Evolutionary conservation across 345 rosid genomes (phyloP), one percentile per base, ranked within the genome.

Genomic region (Xanthoceras sorbifolium): DNA sequence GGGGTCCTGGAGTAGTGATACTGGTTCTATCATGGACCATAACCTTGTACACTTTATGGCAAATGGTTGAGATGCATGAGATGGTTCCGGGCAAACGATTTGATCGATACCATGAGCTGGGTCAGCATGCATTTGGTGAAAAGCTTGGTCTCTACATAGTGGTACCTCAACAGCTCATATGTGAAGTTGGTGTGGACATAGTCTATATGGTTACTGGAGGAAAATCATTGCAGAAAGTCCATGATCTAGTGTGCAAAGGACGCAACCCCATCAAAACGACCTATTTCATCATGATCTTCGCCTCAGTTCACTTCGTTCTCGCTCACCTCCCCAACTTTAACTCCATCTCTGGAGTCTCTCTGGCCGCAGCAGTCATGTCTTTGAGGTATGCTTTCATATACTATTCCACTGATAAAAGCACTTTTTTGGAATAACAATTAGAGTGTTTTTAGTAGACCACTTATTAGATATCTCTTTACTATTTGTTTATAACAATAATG

Each of bases 191-290:
- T 25, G 92, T 90, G 57, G 82, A 86, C 82, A 87, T 93, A 29
- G 92, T 93, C 48, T 93, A 91, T 65, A 93, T 91, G 98, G 94
- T 93, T n/a, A 93, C 97, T 0, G 97, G 93, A 42, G 97, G 94
- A 71, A 84, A 85, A 85, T 93, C 97, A 1, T 64, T 91, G 22
- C 20, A 90, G 86, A 91, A 90, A 63, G 78, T 93, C 69, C 92
- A 90, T 70, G 61, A 90, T 1, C 40, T 84, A 3, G 87, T 86
- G n/a, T 73, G 90, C 82, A 22, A 77, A 0, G 23, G 12, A 67
- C 46, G 87, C 84, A 85, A 84, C 70, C 9, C 76, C 0, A 89
- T 90, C 84, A 91, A 85, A 78, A 81, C 82, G 6, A 82, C 92
- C 15, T 89, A 78, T 78, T 91, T 86, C 80, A 91, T 91, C 70